Evolutionary conservation across 108 stramenopile species (phyloP), one percentile per base, ranked within the genome.

Genomic region (Nitzschia inconspicua): DNA sequence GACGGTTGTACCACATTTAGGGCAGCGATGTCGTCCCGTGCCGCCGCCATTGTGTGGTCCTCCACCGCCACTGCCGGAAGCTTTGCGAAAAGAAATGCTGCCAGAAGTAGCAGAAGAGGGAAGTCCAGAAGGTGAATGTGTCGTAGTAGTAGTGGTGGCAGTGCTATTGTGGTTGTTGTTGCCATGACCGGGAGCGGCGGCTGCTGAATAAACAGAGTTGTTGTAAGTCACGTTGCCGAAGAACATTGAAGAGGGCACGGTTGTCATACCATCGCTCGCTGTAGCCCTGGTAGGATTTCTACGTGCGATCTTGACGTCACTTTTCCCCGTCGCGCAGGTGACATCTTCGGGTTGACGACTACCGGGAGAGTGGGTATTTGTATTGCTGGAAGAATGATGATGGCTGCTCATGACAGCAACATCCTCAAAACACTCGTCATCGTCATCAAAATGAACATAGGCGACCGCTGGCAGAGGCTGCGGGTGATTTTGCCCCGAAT

Each of bases 1-100:
- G 9, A 85, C 86, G 18, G 28, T 50, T 5, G 79, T 70, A 24
- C 85, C 85, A 48, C 91, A 93, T 59, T 83, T 88, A 36, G 91
- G 87, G 66, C 91, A 93, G 1, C 72, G 72, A 19, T 76, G 72
- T 8, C 76, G 73, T 11, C 71, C 68, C 7, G 57, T 47, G 22
- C 84, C 80, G 19, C 70, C 79, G 1, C 63, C 60, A 37, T 78
- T 73, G 19, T 63, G 73, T 13, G 72, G 66, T 22, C 77, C 73
- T 16, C 60, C 53, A 27, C 66, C 29, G 18, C 56, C 57, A n/a
- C n/a, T n/a, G n/a, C n/a, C n/a, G n/a, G n/a, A n/a, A n/a, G n/a
- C n/a, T 37, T 67, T 40, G 40, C 40, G 50, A 57, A 41, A 57
- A 23, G 56, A 34, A 5, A 26, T 57, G 8, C 50, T 30, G 8